Evolutionary conservation across 2,329 filamentous ascomycete genomes (phyloP), one percentile per base, ranked within the genome.

Genomic region (Alternaria sp.): DNA sequence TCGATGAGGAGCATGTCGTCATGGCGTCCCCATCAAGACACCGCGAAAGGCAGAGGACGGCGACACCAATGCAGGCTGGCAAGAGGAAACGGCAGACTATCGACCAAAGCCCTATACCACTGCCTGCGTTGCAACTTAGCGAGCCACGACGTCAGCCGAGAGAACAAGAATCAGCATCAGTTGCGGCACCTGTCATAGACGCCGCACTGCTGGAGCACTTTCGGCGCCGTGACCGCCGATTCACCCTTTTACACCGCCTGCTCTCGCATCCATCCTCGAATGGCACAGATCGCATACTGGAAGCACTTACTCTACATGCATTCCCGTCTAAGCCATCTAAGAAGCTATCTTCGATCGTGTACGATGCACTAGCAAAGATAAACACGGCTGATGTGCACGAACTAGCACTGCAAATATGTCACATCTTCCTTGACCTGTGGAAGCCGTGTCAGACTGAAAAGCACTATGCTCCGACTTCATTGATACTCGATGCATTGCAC

Each of bases 351-450:
- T 86, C 90, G 3, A 81, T 88, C 23, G 84, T 93, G 29, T 84
- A 91, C 52, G 86, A 90, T 62, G 84, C 84, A 42, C 77, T 94
- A n/a, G 85, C 88, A 0, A 72, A 88, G 61, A 51, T 81, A 77
- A 45, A 79, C 73, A 54, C 79, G 71, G 52, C 82, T 79, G 58
- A 85, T 79, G 48, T 81, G 79, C 76, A 85, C 78, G 71, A 79
- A 48, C 80, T 91, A 3, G 84, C 90, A 1, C 79, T 88, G 9
- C 85, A 88, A 59, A 88, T 93, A 63, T 87, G 86, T 50, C 81
- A 85, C 48, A 79, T 87, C 29, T 77, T 93, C 21, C 82, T 91
- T 49, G 81, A 83, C 14, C 75, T 94, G 13, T 94, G 91, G 90
- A 81, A 82, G 14, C 83, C 82, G 21, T 93, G 90, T 71, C 78